A percentile compares a stretch with the other conserved stretches of the same genome.
These are phyloP conservation scores for Candida ficus DNA, from an alignment of 805 yeast species.

Conservation along the genomic window DNA sequence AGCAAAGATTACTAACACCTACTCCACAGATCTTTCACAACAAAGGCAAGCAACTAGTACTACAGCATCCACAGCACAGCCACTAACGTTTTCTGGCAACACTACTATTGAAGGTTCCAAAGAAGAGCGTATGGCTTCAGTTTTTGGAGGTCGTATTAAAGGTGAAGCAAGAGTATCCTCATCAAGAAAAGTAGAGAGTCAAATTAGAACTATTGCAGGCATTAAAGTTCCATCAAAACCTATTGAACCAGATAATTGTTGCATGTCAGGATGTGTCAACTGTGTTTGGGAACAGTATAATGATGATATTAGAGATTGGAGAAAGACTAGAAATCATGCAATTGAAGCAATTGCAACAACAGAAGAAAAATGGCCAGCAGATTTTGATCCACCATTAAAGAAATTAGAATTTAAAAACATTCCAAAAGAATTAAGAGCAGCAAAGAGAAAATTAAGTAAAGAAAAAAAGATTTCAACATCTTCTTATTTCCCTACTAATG, in stretches of 20 bases:
- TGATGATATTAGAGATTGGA: conserved; percentile 87
- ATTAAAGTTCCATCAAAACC: conserved; percentile 80
- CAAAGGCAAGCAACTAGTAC: background rate
- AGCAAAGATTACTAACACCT: background rate
- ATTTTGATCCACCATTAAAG: conserved; percentile 53
- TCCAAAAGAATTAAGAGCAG: conserved; percentile 33
- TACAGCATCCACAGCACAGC: background rate
- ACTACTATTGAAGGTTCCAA: conserved; percentile 28
- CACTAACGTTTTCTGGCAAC: conserved; percentile 28
- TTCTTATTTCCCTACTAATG: conserved; percentile 30
- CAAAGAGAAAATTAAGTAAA: conserved; percentile 21
- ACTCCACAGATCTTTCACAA: background rate
- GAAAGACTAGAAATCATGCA: conserved; percentile 52
- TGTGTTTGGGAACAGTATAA: conserved; percentile 95
- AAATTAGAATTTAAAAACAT: conserved; percentile 36
- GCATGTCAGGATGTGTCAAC: conserved; percentile 95
- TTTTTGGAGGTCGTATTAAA: conserved; percentile 53
- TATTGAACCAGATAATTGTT: conserved; percentile 88
- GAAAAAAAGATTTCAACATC: conserved; percentile 24
- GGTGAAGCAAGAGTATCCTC: conserved; percentile 43
- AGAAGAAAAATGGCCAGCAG: conserved; percentile 56
- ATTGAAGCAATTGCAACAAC: conserved; percentile 39
- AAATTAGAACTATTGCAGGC: conserved; percentile 44
- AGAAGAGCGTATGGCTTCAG: conserved; percentile 42
- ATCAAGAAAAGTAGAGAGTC: conserved; percentile 24